Evolutionary conservation across 768 basidiomycete genomes (phyloP).

Genomic region (Lactarius sanguifluus): DNA sequence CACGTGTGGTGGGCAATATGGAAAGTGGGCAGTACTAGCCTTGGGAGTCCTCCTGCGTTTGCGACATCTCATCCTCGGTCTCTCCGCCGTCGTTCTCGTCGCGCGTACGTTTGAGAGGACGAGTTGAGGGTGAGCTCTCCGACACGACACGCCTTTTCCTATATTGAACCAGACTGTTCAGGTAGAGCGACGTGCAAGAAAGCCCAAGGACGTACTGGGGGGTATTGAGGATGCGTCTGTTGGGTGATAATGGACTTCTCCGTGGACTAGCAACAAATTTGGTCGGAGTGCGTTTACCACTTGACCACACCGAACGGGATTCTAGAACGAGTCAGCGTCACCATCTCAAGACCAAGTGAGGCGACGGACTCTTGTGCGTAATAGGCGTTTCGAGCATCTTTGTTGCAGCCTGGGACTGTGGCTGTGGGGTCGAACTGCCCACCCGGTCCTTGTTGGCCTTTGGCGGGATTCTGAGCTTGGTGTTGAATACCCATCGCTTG

Average conservation of each 20-base stretch:
- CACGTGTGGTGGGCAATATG: background rate
- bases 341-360: background rate
- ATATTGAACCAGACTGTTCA: background rate
- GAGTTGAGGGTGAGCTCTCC: slow-evolving; percentile 4
- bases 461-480: background rate
- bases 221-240: slow-evolving; percentile 13
- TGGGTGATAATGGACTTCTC: slow-evolving; percentile 9
- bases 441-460: background rate
- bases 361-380: slow-evolving; percentile 15
- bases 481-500: slow-evolving; percentile 16
- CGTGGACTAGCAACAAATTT: slow-evolving; percentile 1
- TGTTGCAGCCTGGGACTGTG: background rate
- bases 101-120: slow-evolving; percentile 1
- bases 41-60: slow-evolving; percentile 30
- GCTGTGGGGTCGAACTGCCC: slow-evolving; percentile 1
- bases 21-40: slow-evolving; percentile 2
- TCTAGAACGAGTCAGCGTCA: slow-evolving; percentile 3
- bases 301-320: background rate
- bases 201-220: background rate
- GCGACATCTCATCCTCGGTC: slow-evolving; percentile 17
- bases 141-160: slow-evolving; percentile 13
- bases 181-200: too few species aligned
- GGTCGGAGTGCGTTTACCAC: slow-evolving; percentile 1
- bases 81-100: slow-evolving; percentile 12
- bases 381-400: slow-evolving; percentile 22